Evolutionary conservation across 371 early-diverging fungal genomes (phyloP).

Genomic region (Choanephora cucurbitarum): DNA sequence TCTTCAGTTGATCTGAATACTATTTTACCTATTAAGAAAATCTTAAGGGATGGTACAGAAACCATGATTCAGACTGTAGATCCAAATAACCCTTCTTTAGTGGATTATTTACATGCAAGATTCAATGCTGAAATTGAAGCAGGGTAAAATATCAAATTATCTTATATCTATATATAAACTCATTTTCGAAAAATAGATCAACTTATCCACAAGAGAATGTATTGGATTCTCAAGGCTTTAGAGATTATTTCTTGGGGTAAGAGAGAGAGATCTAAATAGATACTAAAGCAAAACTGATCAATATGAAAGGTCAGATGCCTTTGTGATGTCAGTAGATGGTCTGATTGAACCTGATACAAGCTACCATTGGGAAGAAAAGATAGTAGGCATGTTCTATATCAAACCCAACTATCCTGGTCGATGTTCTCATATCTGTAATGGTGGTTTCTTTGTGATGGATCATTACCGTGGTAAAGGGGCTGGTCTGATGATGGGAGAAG

Average conservation of each 20-base stretch:
- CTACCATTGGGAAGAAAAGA: constrained; percentile 40
- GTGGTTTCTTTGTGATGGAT: constrained; percentile 68
- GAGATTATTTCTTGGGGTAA: constrained; percentile 56
- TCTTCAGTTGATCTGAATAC: constrained; percentile 25
- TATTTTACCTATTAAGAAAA: constrained; percentile 50
- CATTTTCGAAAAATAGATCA: too few relatives aligned
- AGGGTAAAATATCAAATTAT: constrained; percentile 54
- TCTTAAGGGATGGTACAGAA: constrained; percentile 33
- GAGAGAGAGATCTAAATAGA: not conserved
- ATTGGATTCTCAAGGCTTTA: constrained; percentile 52
- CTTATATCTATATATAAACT: too few relatives aligned
- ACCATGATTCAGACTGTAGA: constrained; percentile 34
- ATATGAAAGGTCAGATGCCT: constrained; percentile 50
- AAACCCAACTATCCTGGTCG: constrained; percentile 80
- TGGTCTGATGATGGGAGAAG: constrained; percentile 69
- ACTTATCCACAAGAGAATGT: constrained; percentile 74
- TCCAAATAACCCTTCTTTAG: constrained; percentile 29
- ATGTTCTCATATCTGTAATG: constrained; percentile 73
- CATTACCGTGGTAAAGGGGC: constrained; percentile 60
- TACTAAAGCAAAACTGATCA: not conserved
- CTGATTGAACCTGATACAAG: constrained; percentile 24
- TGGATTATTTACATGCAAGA: constrained; percentile 52
- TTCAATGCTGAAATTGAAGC: constrained; percentile 67
- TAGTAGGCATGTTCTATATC: constrained; percentile 74
- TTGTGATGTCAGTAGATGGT: constrained; percentile 48